These are phyloP conservation scores for Aspergillus nanangensis DNA, from an alignment of 495 filamentous ascomycete genomes.

Conservation along the genomic window DNA sequence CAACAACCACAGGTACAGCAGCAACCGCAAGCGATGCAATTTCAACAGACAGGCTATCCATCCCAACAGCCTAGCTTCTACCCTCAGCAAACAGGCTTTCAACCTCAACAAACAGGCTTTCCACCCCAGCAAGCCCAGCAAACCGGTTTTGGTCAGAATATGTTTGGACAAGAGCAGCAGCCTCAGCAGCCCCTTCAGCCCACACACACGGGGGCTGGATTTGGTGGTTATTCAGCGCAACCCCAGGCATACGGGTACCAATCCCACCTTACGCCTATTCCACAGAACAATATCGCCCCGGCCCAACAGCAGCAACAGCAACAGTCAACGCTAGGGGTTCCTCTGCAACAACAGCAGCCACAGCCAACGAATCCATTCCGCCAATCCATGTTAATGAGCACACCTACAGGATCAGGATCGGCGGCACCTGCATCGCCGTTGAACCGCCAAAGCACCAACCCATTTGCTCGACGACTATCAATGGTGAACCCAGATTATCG, in stretches of 20 bases:
- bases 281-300: constrained; percentile 59
- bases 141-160: constrained; percentile 34
- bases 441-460: constrained; percentile 74
- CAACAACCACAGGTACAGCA: constrained; percentile 39
- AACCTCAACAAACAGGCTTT: constrained; percentile 28
- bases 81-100: constrained; percentile 31
- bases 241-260: constrained; percentile 48
- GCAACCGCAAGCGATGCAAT: constrained; percentile 27
- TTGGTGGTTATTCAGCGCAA: constrained; percentile 78
- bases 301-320: constrained; percentile 27
- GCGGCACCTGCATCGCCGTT: constrained; percentile 36
- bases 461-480: constrained; percentile 63
- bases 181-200: constrained; percentile 48
- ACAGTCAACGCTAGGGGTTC: constrained; percentile 21
- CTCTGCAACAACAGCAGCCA: constrained; percentile 45
- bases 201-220: constrained; percentile 75
- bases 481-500: constrained; percentile 35
- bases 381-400: constrained; percentile 70
- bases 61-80: constrained; percentile 35
- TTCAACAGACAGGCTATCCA: constrained; percentile 48
- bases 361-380: constrained; percentile 85
- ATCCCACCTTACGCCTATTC: constrained; percentile 52
- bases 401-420: constrained; percentile 43
- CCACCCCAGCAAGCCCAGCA: constrained; percentile 23
- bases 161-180: constrained; percentile 49